Conservation (phyloP, 495 filamentous ascomycete species). For the Penicillium ucsense region DNA sequence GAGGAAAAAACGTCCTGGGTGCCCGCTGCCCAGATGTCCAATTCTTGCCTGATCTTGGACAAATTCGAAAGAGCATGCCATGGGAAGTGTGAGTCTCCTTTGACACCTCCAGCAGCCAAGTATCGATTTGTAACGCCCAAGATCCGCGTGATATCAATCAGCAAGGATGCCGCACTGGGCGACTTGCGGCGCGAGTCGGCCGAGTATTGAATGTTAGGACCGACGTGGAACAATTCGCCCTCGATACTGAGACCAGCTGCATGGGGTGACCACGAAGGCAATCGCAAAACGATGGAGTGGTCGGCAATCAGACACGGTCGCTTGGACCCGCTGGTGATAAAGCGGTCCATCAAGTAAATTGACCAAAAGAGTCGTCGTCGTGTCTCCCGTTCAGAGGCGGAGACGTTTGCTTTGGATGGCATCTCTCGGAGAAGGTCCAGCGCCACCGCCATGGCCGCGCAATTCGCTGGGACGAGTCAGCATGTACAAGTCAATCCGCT, state of each 20-base stretch:
- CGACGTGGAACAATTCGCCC: constrained; percentile 67
- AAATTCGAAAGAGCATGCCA: constrained; percentile 80
- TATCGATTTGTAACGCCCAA: constrained; percentile 78
- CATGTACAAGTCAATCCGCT: neutral
- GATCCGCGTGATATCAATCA: constrained; percentile 75
- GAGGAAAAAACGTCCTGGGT: constrained; percentile 71
- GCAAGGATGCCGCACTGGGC: constrained; percentile 59
- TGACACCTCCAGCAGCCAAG: constrained; percentile 73
- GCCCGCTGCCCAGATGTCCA: constrained; percentile 75
- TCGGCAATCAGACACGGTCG: constrained; percentile 68
- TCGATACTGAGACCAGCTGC: constrained; percentile 48
- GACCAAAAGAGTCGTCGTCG: constrained; percentile 73
- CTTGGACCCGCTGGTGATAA: constrained; percentile 67
- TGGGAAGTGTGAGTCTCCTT: constrained; percentile 79
- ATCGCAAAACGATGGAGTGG: constrained; percentile 58
- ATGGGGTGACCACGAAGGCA: constrained; percentile 56
- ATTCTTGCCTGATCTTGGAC: constrained; percentile 74
- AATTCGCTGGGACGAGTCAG: constrained; percentile 46
- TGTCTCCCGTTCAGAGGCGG: constrained; percentile 58
- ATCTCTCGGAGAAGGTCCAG: constrained; percentile 67
- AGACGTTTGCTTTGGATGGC: constrained; percentile 44
- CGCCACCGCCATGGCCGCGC: constrained; percentile 71
- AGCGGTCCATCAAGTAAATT: constrained; percentile 74
- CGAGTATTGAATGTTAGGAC: constrained; percentile 59
- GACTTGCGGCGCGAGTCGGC: constrained; percentile 55